Evolutionary conservation across 306 rosid genomes (phyloP), one percentile per base, ranked within the genome.

Genomic region (Quercus ilex): DNA sequence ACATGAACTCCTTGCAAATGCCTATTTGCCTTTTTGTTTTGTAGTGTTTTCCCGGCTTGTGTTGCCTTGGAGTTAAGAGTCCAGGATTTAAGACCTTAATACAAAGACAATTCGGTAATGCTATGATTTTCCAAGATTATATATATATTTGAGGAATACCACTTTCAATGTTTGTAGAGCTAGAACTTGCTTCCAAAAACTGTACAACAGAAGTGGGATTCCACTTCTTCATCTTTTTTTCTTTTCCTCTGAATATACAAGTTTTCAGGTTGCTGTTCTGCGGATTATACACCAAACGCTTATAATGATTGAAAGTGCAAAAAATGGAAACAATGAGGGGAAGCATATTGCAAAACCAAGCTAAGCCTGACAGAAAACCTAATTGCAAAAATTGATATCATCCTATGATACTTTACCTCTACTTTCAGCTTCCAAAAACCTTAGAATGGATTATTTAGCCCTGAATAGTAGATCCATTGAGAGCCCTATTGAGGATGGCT

Each of bases 401-500:
- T 77, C 62, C 35, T 51, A 53, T 20, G 41, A 11, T 49, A 23
- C 73, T 67, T 51, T 58, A 19, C 80, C 86, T 79, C 83, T 81
- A 85, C 74, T 83, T 67, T 74, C 78, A 68, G 83, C 80, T 56
- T 69, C 73, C 76, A 59, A 85, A 87, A 86, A 78, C 86, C 76
- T 10, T 67, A 18, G 79, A 57, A 77, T 53, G 73, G 75, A 80
- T 83, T 87, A 90, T 83, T 86, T 90, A 80, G 83, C 75, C 75
- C 78, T 84, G 78, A 92, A 84, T 63, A 93, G 76, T 74, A 85
- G 78, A 87, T 81, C 83, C 80, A 86, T 80, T 6, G 92, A 89
- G 67, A 88, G 82, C 81, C 92, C 92, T 35, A 90, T 75, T 4
- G 92, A 85, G 49, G 94, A 86, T 18, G 93, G 96, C 82, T 92